Base-by-base conservation (phyloP, 257 asterid genomes). In the Nicotiana obtusifolia region DNA sequence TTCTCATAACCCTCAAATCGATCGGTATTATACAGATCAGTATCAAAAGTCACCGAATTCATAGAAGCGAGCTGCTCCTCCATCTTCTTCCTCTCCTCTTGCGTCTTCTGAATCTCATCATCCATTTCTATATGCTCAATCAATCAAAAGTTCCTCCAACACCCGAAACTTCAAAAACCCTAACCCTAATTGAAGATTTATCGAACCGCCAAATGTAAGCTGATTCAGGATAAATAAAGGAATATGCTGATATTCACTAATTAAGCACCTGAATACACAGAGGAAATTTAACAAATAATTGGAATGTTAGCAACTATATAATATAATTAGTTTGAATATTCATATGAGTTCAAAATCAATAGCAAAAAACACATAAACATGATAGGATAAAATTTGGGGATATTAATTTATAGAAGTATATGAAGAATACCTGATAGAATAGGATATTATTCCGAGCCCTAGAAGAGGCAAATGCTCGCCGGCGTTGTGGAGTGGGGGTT, bases 71-170 rank as follows among this genome's bases (percentile, higher is more conserved):
- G 82, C 86, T 94, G 93, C 79, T 93, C 92, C 90, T 93, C 99
- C 99, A 93, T 89, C 81, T 92, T 91, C 83, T 90, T 89, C 87
- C 96, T 91, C 90, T 95, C 99, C 61, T 91, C 98, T 33, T 90
- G 91, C 44, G 88, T 83, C 86, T 24, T 91, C 87, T 86, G 94
- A 85, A 93, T 92, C 93, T 95, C 98, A 76, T 80, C 83, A 30
- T 80, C 83, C 83, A 80, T 80, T 47, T 47, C 24, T 62, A 41
- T 71, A 71, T 71, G 30, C 78, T 13, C 28, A 53, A 41, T 7
- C 11, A 69, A 37, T 13, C 57, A 71, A 71, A 9, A 41, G 14
- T 13, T 49, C 78, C 78, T 13, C 57, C 35, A 71, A 22, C 41
- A 47, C 79, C 15, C 37, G 1, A 44, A 44, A 20, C 14, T 71